Percentiles rank a stretch among this genome's conserved stretches.
phyloP scores from a whole-genome alignment of 1,284 basidiomycete species.

The Flammula alnicola region DNA sequence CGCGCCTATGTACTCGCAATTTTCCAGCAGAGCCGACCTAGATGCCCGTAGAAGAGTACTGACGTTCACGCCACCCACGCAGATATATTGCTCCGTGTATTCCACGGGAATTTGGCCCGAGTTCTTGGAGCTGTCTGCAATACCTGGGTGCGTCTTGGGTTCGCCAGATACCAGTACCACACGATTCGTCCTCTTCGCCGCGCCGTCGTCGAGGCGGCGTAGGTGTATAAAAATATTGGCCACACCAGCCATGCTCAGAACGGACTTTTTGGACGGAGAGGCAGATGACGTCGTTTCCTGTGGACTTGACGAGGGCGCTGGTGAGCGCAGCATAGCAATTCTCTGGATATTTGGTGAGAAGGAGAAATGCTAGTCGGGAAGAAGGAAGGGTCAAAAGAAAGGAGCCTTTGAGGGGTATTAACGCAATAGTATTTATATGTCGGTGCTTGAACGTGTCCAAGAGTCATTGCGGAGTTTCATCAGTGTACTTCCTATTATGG shows the following conservation, averaged over 20 bases:
- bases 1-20: constrained; percentile 54
- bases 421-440: neutral
- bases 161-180: constrained; percentile 56
- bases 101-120: constrained; percentile 46
- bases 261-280: constrained; percentile 19
- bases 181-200: constrained; percentile 28
- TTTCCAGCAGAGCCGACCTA: constrained; percentile 55
- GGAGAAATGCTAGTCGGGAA: neutral
- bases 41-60: constrained; percentile 58
- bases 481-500: no score
- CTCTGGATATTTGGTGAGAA: neutral
- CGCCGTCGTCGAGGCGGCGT: constrained; percentile 36
- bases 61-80: constrained; percentile 67
- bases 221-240: constrained; percentile 59
- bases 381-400: no score
- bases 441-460: constrained; percentile 1
- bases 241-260: constrained; percentile 42
- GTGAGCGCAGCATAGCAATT: constrained; percentile 19
- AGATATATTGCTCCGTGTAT: constrained; percentile 59
- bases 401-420: no score
- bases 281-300: constrained; percentile 1
- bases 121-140: constrained; percentile 37
- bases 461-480: no score
- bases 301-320: constrained; percentile 15
- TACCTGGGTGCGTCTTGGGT: constrained; percentile 57